phyloP scores from a whole-genome alignment of 768 basidiomycete species.

The Kwoniella bestiolae region DNA sequence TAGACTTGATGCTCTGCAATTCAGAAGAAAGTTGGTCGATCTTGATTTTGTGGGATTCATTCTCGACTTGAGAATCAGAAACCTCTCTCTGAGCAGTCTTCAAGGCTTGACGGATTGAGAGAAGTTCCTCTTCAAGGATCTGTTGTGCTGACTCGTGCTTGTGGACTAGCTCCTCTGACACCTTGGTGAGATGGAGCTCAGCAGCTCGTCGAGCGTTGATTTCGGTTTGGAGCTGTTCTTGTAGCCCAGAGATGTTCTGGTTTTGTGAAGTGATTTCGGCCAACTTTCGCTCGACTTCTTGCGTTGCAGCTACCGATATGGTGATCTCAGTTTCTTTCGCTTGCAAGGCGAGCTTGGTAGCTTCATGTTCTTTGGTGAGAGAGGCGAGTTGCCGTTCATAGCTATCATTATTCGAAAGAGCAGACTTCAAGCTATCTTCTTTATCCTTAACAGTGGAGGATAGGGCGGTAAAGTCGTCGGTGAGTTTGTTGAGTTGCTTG shows the following conservation, averaged over 20 bases:
- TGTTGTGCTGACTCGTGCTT: slow-evolving; percentile 22
- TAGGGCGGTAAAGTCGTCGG: background rate
- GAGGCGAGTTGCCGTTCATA: background rate
- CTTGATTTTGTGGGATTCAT: background rate
- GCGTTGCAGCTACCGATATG: background rate
- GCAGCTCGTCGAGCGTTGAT: slow-evolving; percentile 12
- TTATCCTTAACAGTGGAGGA: background rate
- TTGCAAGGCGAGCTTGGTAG: background rate
- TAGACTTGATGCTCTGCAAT: slow-evolving; percentile 9
- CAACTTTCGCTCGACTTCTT: slow-evolving; percentile 2
- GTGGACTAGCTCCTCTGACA: slow-evolving; percentile 2
- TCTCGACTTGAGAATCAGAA: background rate
- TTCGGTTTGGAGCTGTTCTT: slow-evolving; percentile 1
- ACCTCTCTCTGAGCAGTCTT: slow-evolving; percentile 3
- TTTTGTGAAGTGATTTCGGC: background rate
- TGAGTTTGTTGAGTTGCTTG: background rate
- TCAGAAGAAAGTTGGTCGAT: slow-evolving; percentile 8
- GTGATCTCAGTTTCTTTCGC: background rate
- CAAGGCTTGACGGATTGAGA: slow-evolving; percentile 18
- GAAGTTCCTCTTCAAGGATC: slow-evolving; percentile 12
- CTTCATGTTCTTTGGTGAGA: background rate
- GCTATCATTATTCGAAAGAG: background rate
- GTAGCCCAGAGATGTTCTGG: background rate
- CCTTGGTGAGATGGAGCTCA: slow-evolving; percentile 3
- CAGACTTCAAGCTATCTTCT: background rate